A percentile compares a stretch with the other conserved stretches of the same genome.
Conservation (phyloP, 2,329 filamentous ascomycete genomes). For the Lizonia empirigonia region DNA sequence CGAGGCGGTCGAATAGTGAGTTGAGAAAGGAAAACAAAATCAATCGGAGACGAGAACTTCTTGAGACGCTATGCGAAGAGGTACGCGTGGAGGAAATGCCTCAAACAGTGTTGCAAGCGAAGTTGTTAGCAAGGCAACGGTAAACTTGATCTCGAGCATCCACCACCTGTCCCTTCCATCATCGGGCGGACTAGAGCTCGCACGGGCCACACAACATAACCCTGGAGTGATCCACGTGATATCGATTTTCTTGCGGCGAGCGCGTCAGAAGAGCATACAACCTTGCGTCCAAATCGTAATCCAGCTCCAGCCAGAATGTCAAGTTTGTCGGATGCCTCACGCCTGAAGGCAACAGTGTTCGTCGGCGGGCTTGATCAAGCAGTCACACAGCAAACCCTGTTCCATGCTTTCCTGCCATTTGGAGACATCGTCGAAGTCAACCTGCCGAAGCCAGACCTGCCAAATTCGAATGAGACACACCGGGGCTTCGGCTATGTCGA, state of each 20-base stretch:
- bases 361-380: slow-evolving; percentile 84
- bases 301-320: slow-evolving; percentile 19
- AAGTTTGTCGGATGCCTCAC: slow-evolving; percentile 78
- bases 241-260: slow-evolving; percentile 21
- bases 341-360: slow-evolving; percentile 90
- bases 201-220: slow-evolving; percentile 42
- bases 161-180: slow-evolving; percentile 44
- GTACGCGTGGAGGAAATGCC: slow-evolving; percentile 27
- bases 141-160: slow-evolving; percentile 39
- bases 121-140: slow-evolving; percentile 32
- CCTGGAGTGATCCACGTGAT: slow-evolving; percentile 31
- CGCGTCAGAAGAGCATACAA: slow-evolving; percentile 10
- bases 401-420: slow-evolving; percentile 94
- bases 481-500: slow-evolving; percentile 97
- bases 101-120: slow-evolving; percentile 22
- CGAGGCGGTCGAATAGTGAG: slow-evolving; percentile 33
- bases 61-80: slow-evolving; percentile 18
- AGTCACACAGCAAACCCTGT: slow-evolving; percentile 75
- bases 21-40: slow-evolving; percentile 26
- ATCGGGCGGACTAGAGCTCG: slow-evolving; percentile 17
- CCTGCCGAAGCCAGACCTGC: slow-evolving; percentile 83
- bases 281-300: background rate
- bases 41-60: slow-evolving; percentile 15
- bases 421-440: slow-evolving; percentile 93
- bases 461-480: slow-evolving; percentile 78